Percentiles rank a stretch among this genome's conserved stretches.
Conservation (phyloP, 495 filamentous ascomycete genomes). For the Podospora tetraspora region DNA sequence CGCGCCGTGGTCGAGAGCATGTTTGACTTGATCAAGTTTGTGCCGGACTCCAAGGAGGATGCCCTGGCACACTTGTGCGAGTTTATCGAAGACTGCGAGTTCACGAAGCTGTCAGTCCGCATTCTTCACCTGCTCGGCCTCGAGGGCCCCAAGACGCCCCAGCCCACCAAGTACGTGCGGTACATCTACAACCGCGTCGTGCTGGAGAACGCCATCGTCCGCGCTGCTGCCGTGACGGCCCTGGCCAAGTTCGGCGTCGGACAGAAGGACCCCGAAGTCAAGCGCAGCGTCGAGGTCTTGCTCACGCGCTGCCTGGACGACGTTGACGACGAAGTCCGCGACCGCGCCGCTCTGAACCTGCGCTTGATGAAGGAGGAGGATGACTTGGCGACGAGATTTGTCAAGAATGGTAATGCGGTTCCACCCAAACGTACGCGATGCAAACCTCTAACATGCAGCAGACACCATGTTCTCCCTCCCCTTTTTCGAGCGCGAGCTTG, state of each 20-base stretch:
- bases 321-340: conserved; percentile 94
- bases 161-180: conserved; percentile 96
- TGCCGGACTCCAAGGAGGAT: conserved; percentile 96
- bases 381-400: conserved; percentile 74
- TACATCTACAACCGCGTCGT: conserved; percentile 99
- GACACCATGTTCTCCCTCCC: conserved; percentile 90
- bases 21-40: conserved; percentile 99
- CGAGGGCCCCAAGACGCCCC: conserved; percentile 91
- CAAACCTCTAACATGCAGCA: conserved; percentile 37
- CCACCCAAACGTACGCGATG: conserved; percentile 9
- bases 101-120: conserved; percentile 94
- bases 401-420: conserved; percentile 71
- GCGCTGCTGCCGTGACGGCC: conserved; percentile 92
- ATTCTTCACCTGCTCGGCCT: conserved; percentile 89
- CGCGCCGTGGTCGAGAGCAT: conserved; percentile 96
- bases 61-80: conserved; percentile 95
- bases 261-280: conserved; percentile 93
- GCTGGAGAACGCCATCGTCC: conserved; percentile 91
- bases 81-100: conserved; percentile 99
- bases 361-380: conserved; percentile 84
- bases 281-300: conserved; percentile 87
- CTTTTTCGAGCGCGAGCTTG: conserved; percentile 92
- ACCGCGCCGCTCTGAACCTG: conserved; percentile 90
- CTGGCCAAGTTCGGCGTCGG: conserved; percentile 96
- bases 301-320: conserved; percentile 94